Evolutionary conservation across 23 red algal species (phyloP).

Genomic region (Gracilaria gracilis): DNA sequence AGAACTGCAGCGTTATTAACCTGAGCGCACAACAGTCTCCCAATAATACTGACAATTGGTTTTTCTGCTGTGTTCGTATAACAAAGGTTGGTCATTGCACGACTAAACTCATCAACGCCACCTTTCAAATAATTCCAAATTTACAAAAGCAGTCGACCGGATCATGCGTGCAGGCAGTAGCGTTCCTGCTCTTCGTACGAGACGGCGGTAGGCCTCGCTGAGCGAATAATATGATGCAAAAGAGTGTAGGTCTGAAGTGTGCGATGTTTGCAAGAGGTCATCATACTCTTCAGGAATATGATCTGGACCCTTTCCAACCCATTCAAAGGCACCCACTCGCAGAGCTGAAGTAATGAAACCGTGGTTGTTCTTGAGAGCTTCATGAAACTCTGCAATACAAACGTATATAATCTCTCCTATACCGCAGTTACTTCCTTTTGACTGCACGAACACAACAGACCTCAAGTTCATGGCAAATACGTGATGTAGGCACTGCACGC

Average conservation of each 20-base stretch:
- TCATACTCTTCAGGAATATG: slow-evolving; percentile 1
- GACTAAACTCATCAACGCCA: slow-evolving; percentile 14
- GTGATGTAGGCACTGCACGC: slow-evolving; percentile 3
- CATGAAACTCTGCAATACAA: not conserved
- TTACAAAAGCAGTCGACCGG: not conserved
- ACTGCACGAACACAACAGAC: not conserved
- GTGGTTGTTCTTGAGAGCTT: not conserved
- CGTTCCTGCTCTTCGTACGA: not conserved
- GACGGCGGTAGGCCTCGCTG: not conserved
- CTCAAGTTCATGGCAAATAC: not conserved
- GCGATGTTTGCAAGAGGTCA: not conserved
- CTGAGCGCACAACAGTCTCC: no score
- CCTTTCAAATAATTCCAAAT: slow-evolving; percentile 38
- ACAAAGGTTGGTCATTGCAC: not conserved
- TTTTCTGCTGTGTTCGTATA: not conserved
- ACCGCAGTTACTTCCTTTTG: not conserved
- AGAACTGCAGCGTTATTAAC: no score
- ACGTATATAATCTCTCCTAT: not conserved
- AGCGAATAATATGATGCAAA: not conserved
- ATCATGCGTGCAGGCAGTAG: not conserved
- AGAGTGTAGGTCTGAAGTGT: not conserved
- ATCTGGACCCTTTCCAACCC: not conserved
- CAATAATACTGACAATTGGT: not conserved
- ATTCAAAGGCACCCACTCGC: not conserved
- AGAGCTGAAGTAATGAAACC: not conserved